phyloP scores from a whole-genome alignment of 1,284 basidiomycete genomes.

The Vanrija pseudolonga region DNA sequence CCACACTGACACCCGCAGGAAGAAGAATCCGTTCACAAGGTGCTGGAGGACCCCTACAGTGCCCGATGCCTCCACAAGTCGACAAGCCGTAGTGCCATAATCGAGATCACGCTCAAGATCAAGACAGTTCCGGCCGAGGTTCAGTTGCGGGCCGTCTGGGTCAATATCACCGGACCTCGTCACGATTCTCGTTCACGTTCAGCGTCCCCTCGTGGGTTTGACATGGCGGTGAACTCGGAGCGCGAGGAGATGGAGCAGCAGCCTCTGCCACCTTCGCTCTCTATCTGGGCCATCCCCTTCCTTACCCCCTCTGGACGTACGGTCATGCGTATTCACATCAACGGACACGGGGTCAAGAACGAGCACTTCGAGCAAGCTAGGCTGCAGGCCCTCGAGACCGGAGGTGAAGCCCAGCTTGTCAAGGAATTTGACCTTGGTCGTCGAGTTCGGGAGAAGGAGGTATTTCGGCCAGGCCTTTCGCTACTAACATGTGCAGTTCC shows the following conservation, averaged over 20 bases:
- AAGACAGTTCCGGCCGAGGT: slow-evolving; percentile 2
- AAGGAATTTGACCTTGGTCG: slow-evolving; percentile 14
- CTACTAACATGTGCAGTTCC: slow-evolving; percentile 14
- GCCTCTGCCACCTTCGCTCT: not conserved
- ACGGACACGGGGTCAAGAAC: not conserved
- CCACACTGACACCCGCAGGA: slow-evolving; percentile 15
- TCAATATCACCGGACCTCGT: slow-evolving; percentile 27
- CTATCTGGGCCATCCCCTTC: not conserved
- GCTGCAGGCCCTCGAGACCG: no score
- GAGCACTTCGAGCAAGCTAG: not conserved
- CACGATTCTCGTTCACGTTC: slow-evolving; percentile 20
- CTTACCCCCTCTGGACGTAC: not conserved
- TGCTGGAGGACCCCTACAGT: slow-evolving; percentile 22
- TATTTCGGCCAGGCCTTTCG: slow-evolving; percentile 19
- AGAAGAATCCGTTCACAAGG: slow-evolving; percentile 5
- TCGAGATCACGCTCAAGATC: slow-evolving; percentile 15
- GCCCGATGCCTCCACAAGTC: slow-evolving; percentile 10
- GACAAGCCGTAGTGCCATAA: not conserved
- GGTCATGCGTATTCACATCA: not conserved
- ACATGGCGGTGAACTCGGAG: not conserved
- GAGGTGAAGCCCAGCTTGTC: not conserved
- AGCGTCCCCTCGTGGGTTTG: slow-evolving; percentile 5
- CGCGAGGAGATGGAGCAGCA: not conserved
- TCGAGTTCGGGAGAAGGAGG: slow-evolving; percentile 24
- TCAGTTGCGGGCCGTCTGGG: slow-evolving; percentile 16